Conservation (phyloP, 1,284 basidiomycete genomes). For the Ceratobasidium sp. region DNA sequence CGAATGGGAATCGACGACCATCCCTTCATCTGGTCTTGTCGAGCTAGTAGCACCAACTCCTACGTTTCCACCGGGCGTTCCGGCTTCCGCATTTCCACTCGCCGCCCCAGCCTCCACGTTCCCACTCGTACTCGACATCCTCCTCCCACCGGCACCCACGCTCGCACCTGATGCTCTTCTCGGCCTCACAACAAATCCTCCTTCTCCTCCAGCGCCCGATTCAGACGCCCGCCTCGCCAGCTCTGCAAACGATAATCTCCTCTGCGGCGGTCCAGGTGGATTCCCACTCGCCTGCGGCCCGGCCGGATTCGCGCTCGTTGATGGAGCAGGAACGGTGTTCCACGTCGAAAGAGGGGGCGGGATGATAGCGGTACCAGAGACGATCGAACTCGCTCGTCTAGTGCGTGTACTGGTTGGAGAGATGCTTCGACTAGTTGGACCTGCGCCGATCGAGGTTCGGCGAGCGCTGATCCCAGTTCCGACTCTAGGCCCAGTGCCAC, state of each 20-base stretch:
- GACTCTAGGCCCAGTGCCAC: background rate
- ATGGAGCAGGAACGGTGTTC: slow-evolving; percentile 2
- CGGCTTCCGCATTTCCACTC: too few relatives aligned
- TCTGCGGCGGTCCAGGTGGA: background rate
- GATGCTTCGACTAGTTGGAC: too few relatives aligned
- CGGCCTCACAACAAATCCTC: background rate
- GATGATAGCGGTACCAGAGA: background rate
- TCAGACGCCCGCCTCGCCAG: slow-evolving; percentile 31
- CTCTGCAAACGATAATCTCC: slow-evolving; percentile 38
- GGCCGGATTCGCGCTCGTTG: background rate
- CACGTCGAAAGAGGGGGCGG: slow-evolving; percentile 19
- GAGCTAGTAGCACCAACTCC: background rate
- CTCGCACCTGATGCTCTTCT: background rate
- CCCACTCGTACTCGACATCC: background rate
- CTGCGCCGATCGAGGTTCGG: too few relatives aligned
- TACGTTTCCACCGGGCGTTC: background rate
- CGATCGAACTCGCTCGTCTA: background rate
- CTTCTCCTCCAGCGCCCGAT: slow-evolving; percentile 1
- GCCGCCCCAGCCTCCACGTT: slow-evolving; percentile 1
- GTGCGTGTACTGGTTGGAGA: background rate
- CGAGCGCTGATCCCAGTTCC: too few relatives aligned
- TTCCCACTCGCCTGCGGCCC: too few relatives aligned
- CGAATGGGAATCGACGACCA: slow-evolving; percentile 13
- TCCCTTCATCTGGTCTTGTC: slow-evolving; percentile 2
- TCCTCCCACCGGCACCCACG: background rate